A percentile compares a stretch with the other conserved stretches of the same genome.
These are phyloP conservation scores for Candida mesenterica DNA, from an alignment of 1,139 yeast species.

Conservation along the genomic window DNA sequence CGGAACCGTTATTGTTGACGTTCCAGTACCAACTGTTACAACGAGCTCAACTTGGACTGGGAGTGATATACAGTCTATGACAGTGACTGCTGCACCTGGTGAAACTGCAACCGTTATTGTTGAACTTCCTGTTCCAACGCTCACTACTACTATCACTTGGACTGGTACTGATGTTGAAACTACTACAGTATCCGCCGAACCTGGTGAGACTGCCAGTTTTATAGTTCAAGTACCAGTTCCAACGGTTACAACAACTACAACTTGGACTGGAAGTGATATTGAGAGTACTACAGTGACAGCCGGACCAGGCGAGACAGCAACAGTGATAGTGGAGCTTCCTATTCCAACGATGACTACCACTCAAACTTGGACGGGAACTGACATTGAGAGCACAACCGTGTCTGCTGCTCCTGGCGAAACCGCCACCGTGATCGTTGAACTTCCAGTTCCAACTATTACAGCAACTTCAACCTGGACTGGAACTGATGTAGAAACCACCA, in stretches of 20 bases:
- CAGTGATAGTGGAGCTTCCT: constrained; percentile 12
- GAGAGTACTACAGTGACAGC: constrained; percentile 5
- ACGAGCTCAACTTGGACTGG: constrained; percentile 10
- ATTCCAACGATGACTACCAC: constrained; percentile 2
- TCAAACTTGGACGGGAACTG: constrained; percentile 1
- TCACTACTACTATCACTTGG: constrained; percentile 15
- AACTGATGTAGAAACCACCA: constrained; percentile 4
- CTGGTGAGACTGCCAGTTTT: constrained; percentile 11
- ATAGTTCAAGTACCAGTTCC: constrained; percentile 16
- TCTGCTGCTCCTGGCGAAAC: constrained; percentile 1
- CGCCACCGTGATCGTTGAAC: constrained; percentile 3
- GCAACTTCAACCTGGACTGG: constrained; percentile 4
- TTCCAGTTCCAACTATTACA: constrained; percentile 2
- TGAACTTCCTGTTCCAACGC: constrained; percentile 5
- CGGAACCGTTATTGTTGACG: constrained; percentile 19
- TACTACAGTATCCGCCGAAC: neutral
- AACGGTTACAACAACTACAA: constrained; percentile 12
- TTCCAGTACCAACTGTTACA: constrained; percentile 16
- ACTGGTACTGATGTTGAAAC: constrained; percentile 8
- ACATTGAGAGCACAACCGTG: constrained; percentile 1
- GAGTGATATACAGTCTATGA: constrained; percentile 13
- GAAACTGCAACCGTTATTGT: constrained; percentile 3
- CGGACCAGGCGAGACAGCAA: constrained; percentile 15
- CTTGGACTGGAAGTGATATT: constrained; percentile 8
- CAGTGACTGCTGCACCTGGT: constrained; percentile 5